Evolutionary conservation across 2,329 filamentous ascomycete species (phyloP).

Genomic region (Fusarium mexicanum): DNA sequence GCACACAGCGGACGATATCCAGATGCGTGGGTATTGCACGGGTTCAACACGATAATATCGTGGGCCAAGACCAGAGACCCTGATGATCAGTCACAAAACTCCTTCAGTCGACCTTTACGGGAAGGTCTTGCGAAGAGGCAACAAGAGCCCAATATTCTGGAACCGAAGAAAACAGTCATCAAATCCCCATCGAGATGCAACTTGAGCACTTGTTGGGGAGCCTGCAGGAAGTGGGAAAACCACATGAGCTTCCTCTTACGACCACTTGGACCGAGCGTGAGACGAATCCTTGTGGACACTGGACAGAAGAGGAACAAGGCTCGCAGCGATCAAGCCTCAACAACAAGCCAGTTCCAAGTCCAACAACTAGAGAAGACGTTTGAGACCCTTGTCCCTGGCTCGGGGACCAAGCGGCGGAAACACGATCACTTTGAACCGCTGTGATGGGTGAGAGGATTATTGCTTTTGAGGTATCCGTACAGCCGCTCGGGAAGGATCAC

Average conservation of each 20-base stretch:
- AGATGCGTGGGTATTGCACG: not conserved
- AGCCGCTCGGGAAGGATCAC: slow-evolving; percentile 16
- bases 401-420: not conserved
- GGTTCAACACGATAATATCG: not conserved
- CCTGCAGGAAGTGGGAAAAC: slow-evolving; percentile 7
- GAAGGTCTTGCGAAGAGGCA: slow-evolving; percentile 16
- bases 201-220: slow-evolving; percentile 1
- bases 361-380: not conserved
- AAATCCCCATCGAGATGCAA: not conserved
- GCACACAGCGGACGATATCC: not conserved
- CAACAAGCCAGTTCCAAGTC: slow-evolving; percentile 1
- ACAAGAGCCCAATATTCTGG: slow-evolving; percentile 20
- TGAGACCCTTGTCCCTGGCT: slow-evolving; percentile 17
- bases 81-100: slow-evolving; percentile 6
- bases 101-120: slow-evolving; percentile 11
- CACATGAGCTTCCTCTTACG: slow-evolving; percentile 36
- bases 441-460: slow-evolving; percentile 16
- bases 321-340: slow-evolving; percentile 2
- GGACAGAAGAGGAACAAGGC: not conserved
- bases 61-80: not conserved
- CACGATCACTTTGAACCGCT: slow-evolving; percentile 19
- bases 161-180: slow-evolving; percentile 11
- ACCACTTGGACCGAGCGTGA: slow-evolving; percentile 12
- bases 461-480: not conserved
- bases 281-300: slow-evolving; percentile 15